Percentiles rank a stretch among this genome's conserved stretches.
Conservation (phyloP, 228 moss, liverwort and hornwort species). For the Sphagnum fallax region DNA sequence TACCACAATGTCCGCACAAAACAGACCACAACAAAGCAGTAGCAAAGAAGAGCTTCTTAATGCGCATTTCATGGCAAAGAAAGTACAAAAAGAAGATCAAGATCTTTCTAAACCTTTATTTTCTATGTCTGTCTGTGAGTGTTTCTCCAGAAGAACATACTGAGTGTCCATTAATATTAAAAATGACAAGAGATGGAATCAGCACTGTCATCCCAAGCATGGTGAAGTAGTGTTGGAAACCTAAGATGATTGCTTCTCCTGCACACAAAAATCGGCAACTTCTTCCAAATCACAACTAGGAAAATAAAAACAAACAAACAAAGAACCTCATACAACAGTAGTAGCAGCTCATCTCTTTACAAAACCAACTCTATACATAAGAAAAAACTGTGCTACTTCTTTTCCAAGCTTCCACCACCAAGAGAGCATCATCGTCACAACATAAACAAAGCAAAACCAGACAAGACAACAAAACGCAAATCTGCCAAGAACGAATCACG, state of each 20-base stretch:
- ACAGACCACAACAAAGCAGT: not conserved
- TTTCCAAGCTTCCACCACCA: too few species aligned
- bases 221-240: conserved; percentile 42
- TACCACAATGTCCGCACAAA: not conserved
- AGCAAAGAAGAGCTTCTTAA: not conserved
- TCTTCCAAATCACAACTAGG: not conserved
- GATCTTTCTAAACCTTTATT: too few species aligned
- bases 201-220: conserved; percentile 38
- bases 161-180: not conserved
- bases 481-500: too few species aligned
- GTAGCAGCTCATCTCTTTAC: too few species aligned
- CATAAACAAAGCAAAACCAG: too few species aligned
- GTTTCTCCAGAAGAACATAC: not conserved
- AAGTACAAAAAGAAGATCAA: not conserved
- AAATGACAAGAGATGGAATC: conserved; percentile 23
- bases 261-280: conserved; percentile 6
- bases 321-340: too few species aligned
- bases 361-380: too few species aligned
- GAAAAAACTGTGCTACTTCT: too few species aligned
- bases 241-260: conserved; percentile 35
- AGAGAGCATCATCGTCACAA: too few species aligned
- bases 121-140: too few species aligned
- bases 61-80: not conserved
- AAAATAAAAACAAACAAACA: too few species aligned
- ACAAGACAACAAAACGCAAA: too few species aligned